Conservation (phyloP, 805 yeast species). For the Metschnikowia hibisci region DNA sequence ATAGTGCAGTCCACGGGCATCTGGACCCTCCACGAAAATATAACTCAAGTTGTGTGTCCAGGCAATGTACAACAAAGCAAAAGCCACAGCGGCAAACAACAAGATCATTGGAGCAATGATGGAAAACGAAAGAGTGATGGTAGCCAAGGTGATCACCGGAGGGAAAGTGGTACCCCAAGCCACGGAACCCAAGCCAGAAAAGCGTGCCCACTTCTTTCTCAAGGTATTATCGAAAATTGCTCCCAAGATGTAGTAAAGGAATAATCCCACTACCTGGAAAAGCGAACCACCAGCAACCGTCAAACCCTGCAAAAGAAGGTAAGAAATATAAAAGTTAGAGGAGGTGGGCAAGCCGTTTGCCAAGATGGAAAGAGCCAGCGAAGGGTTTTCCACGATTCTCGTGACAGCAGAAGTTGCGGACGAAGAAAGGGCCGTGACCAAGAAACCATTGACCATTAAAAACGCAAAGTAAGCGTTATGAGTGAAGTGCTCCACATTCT, state of each 20-base stretch:
- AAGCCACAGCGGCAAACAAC: constrained; percentile 68
- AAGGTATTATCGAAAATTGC: constrained; percentile 56
- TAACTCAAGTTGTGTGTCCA: constrained; percentile 75
- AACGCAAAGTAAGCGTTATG: constrained; percentile 68
- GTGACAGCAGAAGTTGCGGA: constrained; percentile 68
- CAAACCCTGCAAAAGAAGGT: constrained; percentile 65
- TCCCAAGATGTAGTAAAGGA: constrained; percentile 58
- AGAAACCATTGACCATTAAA: constrained; percentile 66
- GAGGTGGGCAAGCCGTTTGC: constrained; percentile 70
- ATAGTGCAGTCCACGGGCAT: constrained; percentile 76
- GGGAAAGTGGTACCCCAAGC: constrained; percentile 79
- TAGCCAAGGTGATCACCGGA: constrained; percentile 66
- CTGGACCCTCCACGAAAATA: constrained; percentile 62
- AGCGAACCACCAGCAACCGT: constrained; percentile 61
- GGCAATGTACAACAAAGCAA: constrained; percentile 69
- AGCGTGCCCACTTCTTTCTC: constrained; percentile 64
- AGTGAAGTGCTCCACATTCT: constrained; percentile 57
- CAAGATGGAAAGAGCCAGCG: constrained; percentile 52
- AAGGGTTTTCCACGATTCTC: constrained; percentile 55
- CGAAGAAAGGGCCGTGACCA: constrained; percentile 67
- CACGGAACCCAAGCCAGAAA: constrained; percentile 47
- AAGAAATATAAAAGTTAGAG: constrained; percentile 69
- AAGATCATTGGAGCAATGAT: constrained; percentile 81
- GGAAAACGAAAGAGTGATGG: constrained; percentile 62
- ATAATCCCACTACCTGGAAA: constrained; percentile 56